A percentile compares a stretch with the other conserved stretches of the same genome.
Conservation (phyloP, 2,329 filamentous ascomycete species). For the Pseudocercospora fuligena region DNA sequence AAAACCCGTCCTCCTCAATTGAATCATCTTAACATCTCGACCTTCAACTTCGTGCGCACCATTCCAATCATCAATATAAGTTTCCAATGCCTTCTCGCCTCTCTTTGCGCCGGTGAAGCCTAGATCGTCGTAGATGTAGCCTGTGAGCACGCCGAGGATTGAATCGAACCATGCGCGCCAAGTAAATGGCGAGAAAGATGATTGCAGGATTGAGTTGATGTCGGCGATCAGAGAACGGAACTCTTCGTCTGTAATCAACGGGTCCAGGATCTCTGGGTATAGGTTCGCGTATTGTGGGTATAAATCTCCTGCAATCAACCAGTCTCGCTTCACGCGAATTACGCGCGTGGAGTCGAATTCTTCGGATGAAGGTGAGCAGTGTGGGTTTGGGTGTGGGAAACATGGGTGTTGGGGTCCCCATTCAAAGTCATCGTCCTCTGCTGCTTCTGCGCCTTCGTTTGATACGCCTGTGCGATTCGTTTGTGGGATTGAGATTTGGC, state of each 20-base stretch:
- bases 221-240: constrained; percentile 82
- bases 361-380: constrained; percentile 77
- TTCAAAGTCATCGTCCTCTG: constrained; percentile 63
- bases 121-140: constrained; percentile 93
- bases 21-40: constrained; percentile 73
- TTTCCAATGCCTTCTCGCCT: constrained; percentile 71
- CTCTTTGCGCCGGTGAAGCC: constrained; percentile 77
- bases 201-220: constrained; percentile 76
- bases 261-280: constrained; percentile 94
- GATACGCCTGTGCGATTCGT: constrained; percentile 8
- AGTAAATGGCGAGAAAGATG: constrained; percentile 80
- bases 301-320: constrained; percentile 83
- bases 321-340: constrained; percentile 89
- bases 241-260: constrained; percentile 80
- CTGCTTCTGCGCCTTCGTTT: constrained; percentile 24
- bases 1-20: constrained; percentile 82
- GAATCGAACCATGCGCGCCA: constrained; percentile 79
- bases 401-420: constrained; percentile 96
- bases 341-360: constrained; percentile 81
- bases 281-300: constrained; percentile 93
- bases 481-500: constrained; percentile 1
- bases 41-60: constrained; percentile 61
- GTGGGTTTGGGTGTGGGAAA: constrained; percentile 89
- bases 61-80: constrained; percentile 89
- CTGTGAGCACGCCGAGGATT: constrained; percentile 78